Evolutionary conservation across 108 stramenopile genomes (phyloP), one percentile per base, ranked within the genome.

Genomic region (Schizochytrium sp.): DNA sequence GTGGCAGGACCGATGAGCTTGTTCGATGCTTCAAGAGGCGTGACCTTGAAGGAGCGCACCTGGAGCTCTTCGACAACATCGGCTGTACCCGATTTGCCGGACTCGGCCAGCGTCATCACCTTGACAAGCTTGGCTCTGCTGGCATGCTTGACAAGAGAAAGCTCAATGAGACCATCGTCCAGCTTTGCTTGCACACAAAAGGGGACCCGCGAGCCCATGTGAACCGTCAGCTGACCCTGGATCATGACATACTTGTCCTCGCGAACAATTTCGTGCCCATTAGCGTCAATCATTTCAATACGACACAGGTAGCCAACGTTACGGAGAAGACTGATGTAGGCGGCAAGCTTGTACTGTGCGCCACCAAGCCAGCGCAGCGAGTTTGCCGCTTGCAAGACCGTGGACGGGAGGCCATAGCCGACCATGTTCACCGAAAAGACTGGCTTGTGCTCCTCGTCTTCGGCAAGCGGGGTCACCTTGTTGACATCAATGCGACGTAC

Each of bases 311-410:
- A 83, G 25, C 76, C 76, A 14, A 8, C 14, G 23, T 83, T 83
- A 8, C 51, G 45, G 6, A 83, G 12, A 34, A 83, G 76, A 23
- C 48, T 83, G 10, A 53, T 8, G 76, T 83, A 83, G 55, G 89
- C 89, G 8, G 89, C 89, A 10, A 88, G 34, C 21, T 87, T 87
- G 76, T 89, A 89, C 87, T 47, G 87, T 21, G 89, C 89, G 6
- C 58, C 55, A 28, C 89, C 89, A 44, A 88, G 19, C 21, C 83
- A 87, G 55, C 89, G 72, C 21, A 87, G 53, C 34, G 18, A 18
- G 44, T 89, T 57, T 18, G 89, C 89, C 18, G 23, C 23, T 12
- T 53, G 57, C 58, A 89, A 5, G 3, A 89, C 60, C 10, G 72
- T 58, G 34, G 72, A 21, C n/a, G 87, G 23, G 6, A 89, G 76